Conservation (phyloP, 2,329 filamentous ascomycete species). For the Aspergillus sp. region DNA sequence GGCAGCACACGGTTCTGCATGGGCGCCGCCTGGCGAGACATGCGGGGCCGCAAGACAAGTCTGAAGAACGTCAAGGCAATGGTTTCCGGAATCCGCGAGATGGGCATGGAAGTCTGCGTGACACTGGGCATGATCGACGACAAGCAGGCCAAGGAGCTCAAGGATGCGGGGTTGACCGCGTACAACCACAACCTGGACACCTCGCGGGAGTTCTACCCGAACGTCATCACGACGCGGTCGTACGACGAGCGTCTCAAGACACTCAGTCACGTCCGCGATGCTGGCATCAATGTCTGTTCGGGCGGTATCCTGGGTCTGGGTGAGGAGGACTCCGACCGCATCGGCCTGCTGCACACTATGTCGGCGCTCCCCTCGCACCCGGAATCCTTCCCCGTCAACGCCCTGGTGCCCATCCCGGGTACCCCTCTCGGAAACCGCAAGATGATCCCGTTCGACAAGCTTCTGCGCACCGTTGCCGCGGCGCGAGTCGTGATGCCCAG, state of each 20-base stretch:
- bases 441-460: constrained; percentile 67
- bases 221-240: constrained; percentile 73
- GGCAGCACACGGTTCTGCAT: constrained; percentile 91
- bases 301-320: constrained; percentile 83
- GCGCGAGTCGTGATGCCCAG: constrained; percentile 75
- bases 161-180: constrained; percentile 75
- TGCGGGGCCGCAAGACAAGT: constrained; percentile 80
- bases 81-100: constrained; percentile 69
- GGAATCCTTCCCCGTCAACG: constrained; percentile 87
- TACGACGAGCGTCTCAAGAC: constrained; percentile 85
- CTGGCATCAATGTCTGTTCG: constrained; percentile 83
- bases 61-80: constrained; percentile 80
- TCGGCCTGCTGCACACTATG: constrained; percentile 77
- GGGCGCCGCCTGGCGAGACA: constrained; percentile 90
- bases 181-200: constrained; percentile 96
- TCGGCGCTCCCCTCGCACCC: constrained; percentile 74
- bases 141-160: constrained; percentile 72
- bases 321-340: constrained; percentile 69
- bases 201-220: constrained; percentile 79
- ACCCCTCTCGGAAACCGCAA: constrained; percentile 73
- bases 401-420: constrained; percentile 82
- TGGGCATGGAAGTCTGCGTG: constrained; percentile 91
- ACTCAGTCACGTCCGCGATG: constrained; percentile 70
- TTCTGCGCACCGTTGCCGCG: constrained; percentile 76
- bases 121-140: constrained; percentile 88